Evolutionary conservation across 805 yeast species (phyloP).

Genomic region (Myxozyma geophila): DNA sequence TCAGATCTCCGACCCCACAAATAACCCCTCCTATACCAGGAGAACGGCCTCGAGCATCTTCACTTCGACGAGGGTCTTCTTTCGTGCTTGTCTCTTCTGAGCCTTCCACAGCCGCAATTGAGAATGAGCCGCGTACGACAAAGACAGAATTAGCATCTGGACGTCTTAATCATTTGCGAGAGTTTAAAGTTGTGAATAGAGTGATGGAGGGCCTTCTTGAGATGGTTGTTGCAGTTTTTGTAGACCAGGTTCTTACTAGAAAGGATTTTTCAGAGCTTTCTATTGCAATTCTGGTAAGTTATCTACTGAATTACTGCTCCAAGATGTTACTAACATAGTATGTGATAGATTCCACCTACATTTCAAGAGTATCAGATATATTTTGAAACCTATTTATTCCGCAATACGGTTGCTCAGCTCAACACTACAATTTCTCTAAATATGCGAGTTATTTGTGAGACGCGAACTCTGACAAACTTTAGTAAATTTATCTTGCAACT

Average conservation of each 20-base stretch:
- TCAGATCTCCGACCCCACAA: slow-evolving; percentile 13
- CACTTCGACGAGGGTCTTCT: slow-evolving; percentile 34
- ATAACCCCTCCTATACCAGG: not conserved
- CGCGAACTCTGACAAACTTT: slow-evolving; percentile 33
- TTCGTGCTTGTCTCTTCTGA: slow-evolving; percentile 35
- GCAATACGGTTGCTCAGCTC: slow-evolving; percentile 36
- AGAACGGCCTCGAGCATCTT: slow-evolving; percentile 32
- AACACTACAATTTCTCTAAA: slow-evolving; percentile 31
- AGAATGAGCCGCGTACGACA: not conserved
- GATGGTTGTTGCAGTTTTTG: slow-evolving; percentile 36
- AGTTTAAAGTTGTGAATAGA: slow-evolving; percentile 29
- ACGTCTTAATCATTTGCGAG: slow-evolving; percentile 13
- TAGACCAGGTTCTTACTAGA: slow-evolving; percentile 35
- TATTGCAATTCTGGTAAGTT: slow-evolving; percentile 28
- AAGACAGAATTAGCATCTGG: slow-evolving; percentile 7
- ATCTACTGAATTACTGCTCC: not conserved
- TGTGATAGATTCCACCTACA: slow-evolving; percentile 35
- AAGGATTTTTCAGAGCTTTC: slow-evolving; percentile 37
- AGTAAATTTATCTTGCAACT: slow-evolving; percentile 31
- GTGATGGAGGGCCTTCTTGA: slow-evolving; percentile 38
- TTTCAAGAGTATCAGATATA: slow-evolving; percentile 36
- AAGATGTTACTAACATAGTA: not conserved
- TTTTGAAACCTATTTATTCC: slow-evolving; percentile 36
- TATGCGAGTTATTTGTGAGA: slow-evolving; percentile 25
- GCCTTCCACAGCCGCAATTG: not conserved